Evolutionary conservation across 2,329 filamentous ascomycete genomes (phyloP).

Genomic region (Emergomyces orientalis): DNA sequence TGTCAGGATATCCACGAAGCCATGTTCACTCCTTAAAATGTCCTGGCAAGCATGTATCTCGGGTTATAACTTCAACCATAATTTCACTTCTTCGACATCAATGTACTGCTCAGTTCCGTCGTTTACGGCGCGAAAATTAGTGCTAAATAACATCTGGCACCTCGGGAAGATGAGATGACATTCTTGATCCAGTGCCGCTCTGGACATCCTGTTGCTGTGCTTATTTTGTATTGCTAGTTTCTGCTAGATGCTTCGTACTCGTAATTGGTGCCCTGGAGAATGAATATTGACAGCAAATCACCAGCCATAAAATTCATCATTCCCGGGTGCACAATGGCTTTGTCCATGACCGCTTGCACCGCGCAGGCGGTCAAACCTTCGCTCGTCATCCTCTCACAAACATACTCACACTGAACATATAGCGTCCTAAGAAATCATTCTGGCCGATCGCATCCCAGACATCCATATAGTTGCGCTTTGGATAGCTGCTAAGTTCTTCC

Average conservation of each 20-base stretch:
- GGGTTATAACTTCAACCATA: conserved; percentile 46
- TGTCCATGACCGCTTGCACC: no score
- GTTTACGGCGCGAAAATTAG: conserved; percentile 42
- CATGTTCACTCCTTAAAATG: conserved; percentile 47
- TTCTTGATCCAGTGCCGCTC: conserved; percentile 48
- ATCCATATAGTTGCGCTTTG: no score
- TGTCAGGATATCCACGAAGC: conserved; percentile 50
- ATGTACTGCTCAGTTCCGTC: conserved; percentile 44
- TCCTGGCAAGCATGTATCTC: conserved; percentile 54
- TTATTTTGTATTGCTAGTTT: no score
- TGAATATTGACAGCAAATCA: no score
- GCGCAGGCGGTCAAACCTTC: no score
- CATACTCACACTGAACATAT: conserved; percentile 19
- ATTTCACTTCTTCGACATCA: conserved; percentile 45
- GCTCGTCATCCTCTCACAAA: no score
- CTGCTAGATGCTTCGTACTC: no score
- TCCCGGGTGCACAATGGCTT: no score
- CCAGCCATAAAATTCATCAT: no score
- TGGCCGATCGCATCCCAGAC: not conserved
- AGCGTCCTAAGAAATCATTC: not conserved
- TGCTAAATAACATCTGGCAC: conserved; percentile 41
- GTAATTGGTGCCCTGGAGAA: no score
- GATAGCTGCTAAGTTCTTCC: no score
- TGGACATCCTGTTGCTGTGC: conserved; percentile 56
- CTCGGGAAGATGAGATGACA: conserved; percentile 35